phyloP scores from a whole-genome alignment of 1,284 basidiomycete genomes.

The Porodaedalea pini region DNA sequence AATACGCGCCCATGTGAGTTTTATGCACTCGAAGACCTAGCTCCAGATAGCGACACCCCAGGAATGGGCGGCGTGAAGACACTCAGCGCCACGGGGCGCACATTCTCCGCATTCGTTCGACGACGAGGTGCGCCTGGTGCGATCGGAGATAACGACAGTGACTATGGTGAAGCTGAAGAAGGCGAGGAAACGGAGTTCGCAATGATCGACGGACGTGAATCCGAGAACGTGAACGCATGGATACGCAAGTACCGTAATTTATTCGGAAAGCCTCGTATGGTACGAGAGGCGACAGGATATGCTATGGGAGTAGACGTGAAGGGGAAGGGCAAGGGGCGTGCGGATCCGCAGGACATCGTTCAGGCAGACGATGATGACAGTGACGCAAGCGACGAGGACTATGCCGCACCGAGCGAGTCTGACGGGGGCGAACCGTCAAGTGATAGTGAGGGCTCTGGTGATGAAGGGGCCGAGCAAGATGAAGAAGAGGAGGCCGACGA shows the following conservation, averaged over 20 bases:
- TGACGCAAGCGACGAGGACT: slow-evolving; percentile 22
- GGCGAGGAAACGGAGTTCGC: slow-evolving; percentile 62
- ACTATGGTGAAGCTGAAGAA: slow-evolving; percentile 34
- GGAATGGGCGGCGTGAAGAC: slow-evolving; percentile 52
- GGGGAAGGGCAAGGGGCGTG: slow-evolving; percentile 18
- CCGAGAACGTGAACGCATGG: slow-evolving; percentile 64
- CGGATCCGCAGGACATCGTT: slow-evolving; percentile 17
- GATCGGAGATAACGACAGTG: slow-evolving; percentile 29
- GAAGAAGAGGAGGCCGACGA: slow-evolving; percentile 19
- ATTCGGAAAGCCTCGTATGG: slow-evolving; percentile 54
- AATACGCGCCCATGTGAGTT: slow-evolving; percentile 72
- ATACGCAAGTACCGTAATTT: slow-evolving; percentile 48
- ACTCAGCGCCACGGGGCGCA: slow-evolving; percentile 62
- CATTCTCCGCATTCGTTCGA: slow-evolving; percentile 57
- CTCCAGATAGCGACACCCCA: slow-evolving; percentile 33
- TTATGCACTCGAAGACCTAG: slow-evolving; percentile 60
- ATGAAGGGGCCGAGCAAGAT: slow-evolving; percentile 6
- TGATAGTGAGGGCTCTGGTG: slow-evolving; percentile 16
- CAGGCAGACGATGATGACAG: slow-evolving; percentile 21
- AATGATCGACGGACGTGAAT: slow-evolving; percentile 67
- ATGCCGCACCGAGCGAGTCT: slow-evolving; percentile 20
- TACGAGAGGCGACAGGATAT: not conserved
- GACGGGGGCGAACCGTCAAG: slow-evolving; percentile 24
- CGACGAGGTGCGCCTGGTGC: slow-evolving; percentile 28
- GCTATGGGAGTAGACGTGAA: slow-evolving; percentile 4